phyloP scores from a whole-genome alignment of 2,329 filamentous ascomycete species.

The Trichoderma endophyticum region DNA sequence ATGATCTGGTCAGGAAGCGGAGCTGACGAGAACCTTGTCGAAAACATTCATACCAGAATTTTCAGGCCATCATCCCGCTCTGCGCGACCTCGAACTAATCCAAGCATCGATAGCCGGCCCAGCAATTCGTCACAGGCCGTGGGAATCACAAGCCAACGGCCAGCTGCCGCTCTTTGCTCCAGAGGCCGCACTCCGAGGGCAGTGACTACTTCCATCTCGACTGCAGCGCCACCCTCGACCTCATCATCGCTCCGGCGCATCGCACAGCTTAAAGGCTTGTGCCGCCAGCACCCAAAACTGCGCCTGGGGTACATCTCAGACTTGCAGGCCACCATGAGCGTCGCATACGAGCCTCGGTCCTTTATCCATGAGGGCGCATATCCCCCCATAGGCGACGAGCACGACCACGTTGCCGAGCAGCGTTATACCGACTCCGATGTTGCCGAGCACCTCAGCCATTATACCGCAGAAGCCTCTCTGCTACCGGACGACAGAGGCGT shows the following conservation, averaged over 20 bases:
- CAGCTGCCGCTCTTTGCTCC: not conserved
- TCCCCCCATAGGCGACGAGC: slow-evolving; percentile 44
- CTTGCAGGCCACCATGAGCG: slow-evolving; percentile 41
- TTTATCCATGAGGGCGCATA: slow-evolving; percentile 50
- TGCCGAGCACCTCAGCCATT: slow-evolving; percentile 43
- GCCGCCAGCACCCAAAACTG: slow-evolving; percentile 14
- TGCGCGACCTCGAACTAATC: slow-evolving; percentile 19
- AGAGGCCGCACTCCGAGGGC: slow-evolving; percentile 1
- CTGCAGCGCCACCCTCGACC: slow-evolving; percentile 1
- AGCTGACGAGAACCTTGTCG: slow-evolving; percentile 16
- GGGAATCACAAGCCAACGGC: slow-evolving; percentile 13
- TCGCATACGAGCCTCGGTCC: slow-evolving; percentile 50
- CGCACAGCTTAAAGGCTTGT: slow-evolving; percentile 9
- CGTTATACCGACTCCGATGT: slow-evolving; percentile 44
- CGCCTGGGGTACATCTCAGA: slow-evolving; percentile 4
- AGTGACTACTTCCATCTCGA: not conserved
- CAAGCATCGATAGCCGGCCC: slow-evolving; percentile 20
- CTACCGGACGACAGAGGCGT: slow-evolving; percentile 38
- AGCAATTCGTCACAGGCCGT: slow-evolving; percentile 17
- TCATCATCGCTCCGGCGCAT: slow-evolving; percentile 9
- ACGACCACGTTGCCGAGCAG: slow-evolving; percentile 41
- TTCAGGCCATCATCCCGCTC: slow-evolving; percentile 26
- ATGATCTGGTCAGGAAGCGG: slow-evolving; percentile 20
- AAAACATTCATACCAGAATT: slow-evolving; percentile 29
- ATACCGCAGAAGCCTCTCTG: slow-evolving; percentile 39